These are phyloP conservation scores for Sungouiella thailandica DNA, from an alignment of 805 yeast genomes.

Conservation along the genomic window DNA sequence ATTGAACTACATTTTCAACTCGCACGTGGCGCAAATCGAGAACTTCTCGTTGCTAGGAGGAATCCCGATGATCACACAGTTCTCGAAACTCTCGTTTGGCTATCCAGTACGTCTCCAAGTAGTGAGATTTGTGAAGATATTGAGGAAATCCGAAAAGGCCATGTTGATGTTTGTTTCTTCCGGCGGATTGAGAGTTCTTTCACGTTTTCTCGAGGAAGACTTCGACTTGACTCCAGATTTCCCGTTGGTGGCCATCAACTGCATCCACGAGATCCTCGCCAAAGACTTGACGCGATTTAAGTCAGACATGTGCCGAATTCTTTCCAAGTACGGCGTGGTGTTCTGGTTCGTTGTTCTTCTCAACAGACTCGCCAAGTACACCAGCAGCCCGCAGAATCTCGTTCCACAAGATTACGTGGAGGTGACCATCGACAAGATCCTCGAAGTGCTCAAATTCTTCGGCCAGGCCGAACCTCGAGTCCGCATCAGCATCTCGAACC, in stretches of 20 bases:
- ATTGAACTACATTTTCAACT: slow-evolving; percentile 30
- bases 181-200: slow-evolving; percentile 42
- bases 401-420: slow-evolving; percentile 6
- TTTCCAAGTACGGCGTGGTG: slow-evolving; percentile 38
- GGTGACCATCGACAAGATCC: slow-evolving; percentile 23
- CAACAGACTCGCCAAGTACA: slow-evolving; percentile 24
- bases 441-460: slow-evolving; percentile 37
- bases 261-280: slow-evolving; percentile 30
- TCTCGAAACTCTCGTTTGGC: slow-evolving; percentile 27
- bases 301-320: slow-evolving; percentile 38
- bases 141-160: slow-evolving; percentile 30
- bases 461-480: slow-evolving; percentile 45
- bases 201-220: slow-evolving; percentile 45
- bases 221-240: slow-evolving; percentile 34
- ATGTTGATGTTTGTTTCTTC: slow-evolving; percentile 39
- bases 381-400: neutral
- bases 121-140: slow-evolving; percentile 27
- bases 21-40: slow-evolving; percentile 29
- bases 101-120: slow-evolving; percentile 32
- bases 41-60: slow-evolving; percentile 41
- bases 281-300: slow-evolving; percentile 34
- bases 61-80: slow-evolving; percentile 37
- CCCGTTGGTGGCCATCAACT: slow-evolving; percentile 33
- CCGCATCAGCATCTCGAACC: slow-evolving; percentile 31
- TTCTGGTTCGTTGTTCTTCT: slow-evolving; percentile 40